These are phyloP conservation scores for Mycena galopus DNA, from an alignment of 768 basidiomycete species.

Conservation along the genomic window DNA sequence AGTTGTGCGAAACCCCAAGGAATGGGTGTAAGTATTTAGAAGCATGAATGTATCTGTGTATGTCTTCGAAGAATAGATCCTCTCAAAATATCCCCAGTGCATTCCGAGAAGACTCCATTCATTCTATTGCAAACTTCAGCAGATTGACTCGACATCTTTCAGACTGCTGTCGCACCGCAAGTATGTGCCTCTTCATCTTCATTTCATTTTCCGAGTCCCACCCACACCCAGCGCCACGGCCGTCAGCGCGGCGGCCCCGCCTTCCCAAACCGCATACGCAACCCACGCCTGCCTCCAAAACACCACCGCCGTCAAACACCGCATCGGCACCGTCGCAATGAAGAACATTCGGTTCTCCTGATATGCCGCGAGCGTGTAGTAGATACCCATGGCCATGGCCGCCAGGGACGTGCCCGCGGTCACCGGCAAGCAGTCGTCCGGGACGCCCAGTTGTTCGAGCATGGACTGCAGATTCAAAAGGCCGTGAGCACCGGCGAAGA, in stretches of 20 bases:
- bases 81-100: too few relatives aligned
- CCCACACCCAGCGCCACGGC: not conserved
- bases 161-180: too few relatives aligned
- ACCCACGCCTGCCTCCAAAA: not conserved
- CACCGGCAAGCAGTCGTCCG: not conserved
- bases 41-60: too few relatives aligned
- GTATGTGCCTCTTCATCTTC: not conserved
- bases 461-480: not conserved
- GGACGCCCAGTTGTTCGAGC: not conserved
- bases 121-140: too few relatives aligned
- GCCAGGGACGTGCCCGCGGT: not conserved
- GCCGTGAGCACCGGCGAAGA: not conserved
- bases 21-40: conserved; percentile 64
- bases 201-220: not conserved
- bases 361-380: conserved; percentile 8
- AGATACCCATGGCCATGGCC: not conserved
- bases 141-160: too few relatives aligned
- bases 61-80: too few relatives aligned
- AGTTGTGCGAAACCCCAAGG: conserved; percentile 70
- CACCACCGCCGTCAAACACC: not conserved
- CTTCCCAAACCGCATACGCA: not conserved
- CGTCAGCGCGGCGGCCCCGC: not conserved
- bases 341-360: conserved; percentile 4
- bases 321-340: conserved; percentile 2
- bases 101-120: too few relatives aligned